phyloP scores from a whole-genome alignment of 352 stramenopile species.

The Phytophthora quininea region DNA sequence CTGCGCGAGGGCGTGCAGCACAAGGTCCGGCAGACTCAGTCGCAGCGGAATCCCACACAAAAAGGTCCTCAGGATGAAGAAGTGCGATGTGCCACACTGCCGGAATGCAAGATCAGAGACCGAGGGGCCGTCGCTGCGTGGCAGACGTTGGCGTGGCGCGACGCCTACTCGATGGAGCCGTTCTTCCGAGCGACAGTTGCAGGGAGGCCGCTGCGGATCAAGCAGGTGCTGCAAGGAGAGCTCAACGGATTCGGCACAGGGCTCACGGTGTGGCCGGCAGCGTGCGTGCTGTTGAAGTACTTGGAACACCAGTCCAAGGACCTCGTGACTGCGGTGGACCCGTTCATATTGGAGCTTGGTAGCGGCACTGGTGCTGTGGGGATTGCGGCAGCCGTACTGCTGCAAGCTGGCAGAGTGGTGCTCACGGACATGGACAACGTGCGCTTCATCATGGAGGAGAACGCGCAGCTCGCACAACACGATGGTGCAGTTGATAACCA shows the following conservation, averaged over 20 bases:
- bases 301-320: conserved; percentile 64
- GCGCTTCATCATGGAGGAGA: conserved; percentile 90
- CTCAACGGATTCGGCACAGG: conserved; percentile 83
- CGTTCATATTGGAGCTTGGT: conserved; percentile 90
- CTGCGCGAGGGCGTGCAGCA: conserved; percentile 66
- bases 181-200: conserved; percentile 64
- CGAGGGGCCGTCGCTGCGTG: conserved; percentile 38
- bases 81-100: conserved; percentile 23
- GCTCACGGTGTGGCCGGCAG: conserved; percentile 83
- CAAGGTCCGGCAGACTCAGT: conserved; percentile 45
- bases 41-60: conserved; percentile 17
- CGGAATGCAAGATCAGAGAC: conserved; percentile 3
- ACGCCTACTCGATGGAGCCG: conserved; percentile 68
- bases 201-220: conserved; percentile 54
- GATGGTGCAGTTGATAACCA: conserved; percentile 28
- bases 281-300: conserved; percentile 82
- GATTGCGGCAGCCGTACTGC: conserved; percentile 88
- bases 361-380: conserved; percentile 92
- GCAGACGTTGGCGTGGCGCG: conserved; percentile 79
- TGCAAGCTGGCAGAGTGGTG: conserved; percentile 72
- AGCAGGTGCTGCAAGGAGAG: conserved; percentile 81
- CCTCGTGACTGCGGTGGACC: conserved; percentile 19
- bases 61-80: conserved; percentile 22
- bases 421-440: conserved; percentile 92
- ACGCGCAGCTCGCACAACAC: conserved; percentile 62